Evolutionary conservation across 2,329 filamentous ascomycete genomes (phyloP).

Genomic region (Thelonectria discophora): DNA sequence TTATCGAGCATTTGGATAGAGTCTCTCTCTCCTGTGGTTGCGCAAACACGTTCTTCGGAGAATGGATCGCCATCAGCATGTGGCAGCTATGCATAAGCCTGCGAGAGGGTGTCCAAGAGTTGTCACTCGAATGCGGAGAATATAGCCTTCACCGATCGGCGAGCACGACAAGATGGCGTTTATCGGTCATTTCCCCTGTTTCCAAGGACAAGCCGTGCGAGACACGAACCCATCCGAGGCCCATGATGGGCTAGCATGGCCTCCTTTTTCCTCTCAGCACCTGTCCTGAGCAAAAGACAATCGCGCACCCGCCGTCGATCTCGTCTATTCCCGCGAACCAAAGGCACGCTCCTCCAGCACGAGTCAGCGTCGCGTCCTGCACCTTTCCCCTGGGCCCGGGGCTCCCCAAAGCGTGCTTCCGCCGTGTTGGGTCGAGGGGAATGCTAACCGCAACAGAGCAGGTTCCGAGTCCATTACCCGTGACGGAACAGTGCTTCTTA

Average conservation of each 20-base stretch:
- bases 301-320: slow-evolving; percentile 4
- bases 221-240: neutral
- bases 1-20: too few species aligned
- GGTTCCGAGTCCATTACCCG: neutral
- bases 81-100: neutral
- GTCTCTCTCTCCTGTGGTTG: neutral
- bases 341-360: neutral
- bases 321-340: neutral
- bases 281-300: neutral
- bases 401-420: slow-evolving; percentile 4
- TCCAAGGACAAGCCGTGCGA: neutral
- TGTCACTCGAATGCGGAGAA: too few species aligned
- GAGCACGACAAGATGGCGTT: neutral
- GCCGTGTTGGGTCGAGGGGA: neutral
- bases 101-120: neutral
- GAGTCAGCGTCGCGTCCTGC: neutral
- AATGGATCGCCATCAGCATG: neutral
- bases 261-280: slow-evolving; percentile 7
- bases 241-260: neutral
- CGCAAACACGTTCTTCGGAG: neutral
- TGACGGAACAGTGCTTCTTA: slow-evolving; percentile 5
- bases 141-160: neutral
- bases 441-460: neutral
- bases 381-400: neutral
- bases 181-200: slow-evolving; percentile 7